phyloP scores from a whole-genome alignment of 768 basidiomycete genomes.

The Tulasnella sp. region DNA sequence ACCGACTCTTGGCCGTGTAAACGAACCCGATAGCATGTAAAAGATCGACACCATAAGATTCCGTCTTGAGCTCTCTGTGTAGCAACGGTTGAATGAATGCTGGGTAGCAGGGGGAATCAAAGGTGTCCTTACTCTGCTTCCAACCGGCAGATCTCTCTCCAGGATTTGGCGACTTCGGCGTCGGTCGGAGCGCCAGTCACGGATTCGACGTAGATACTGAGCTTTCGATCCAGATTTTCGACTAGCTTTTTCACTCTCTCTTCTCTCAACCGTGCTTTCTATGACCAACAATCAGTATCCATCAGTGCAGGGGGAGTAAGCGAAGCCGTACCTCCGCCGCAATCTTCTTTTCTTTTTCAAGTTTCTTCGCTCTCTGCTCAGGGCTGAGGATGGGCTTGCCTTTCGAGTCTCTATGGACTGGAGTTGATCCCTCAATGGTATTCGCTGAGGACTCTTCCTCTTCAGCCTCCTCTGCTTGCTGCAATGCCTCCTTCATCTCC shows the following conservation, averaged over 20 bases:
- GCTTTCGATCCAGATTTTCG: constrained; percentile 72
- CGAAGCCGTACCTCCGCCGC: constrained; percentile 58
- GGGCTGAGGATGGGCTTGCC: constrained; percentile 39
- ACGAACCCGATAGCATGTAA: constrained; percentile 83
- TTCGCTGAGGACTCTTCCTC: constrained; percentile 42
- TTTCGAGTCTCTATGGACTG: constrained; percentile 25
- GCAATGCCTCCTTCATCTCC: constrained; percentile 77
- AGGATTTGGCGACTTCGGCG: constrained; percentile 63
- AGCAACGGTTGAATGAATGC: not conserved
- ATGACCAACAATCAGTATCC: constrained; percentile 1
- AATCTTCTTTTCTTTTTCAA: constrained; percentile 42
- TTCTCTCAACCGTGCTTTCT: constrained; percentile 78
- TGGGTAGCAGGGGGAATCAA: not conserved
- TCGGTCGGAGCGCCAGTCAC: constrained; percentile 60
- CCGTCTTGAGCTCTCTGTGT: constrained; percentile 69
- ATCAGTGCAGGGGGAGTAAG: not conserved
- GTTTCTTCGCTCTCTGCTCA: constrained; percentile 64
- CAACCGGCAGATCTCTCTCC: constrained; percentile 69
- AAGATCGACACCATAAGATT: constrained; percentile 84
- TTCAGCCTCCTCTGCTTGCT: constrained; percentile 58
- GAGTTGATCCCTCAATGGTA: constrained; percentile 23
- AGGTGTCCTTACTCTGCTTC: constrained; percentile 69
- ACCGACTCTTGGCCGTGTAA: constrained; percentile 59
- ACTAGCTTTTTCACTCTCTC: constrained; percentile 73
- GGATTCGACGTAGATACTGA: constrained; percentile 83